Base-by-base conservation (phyloP, 2,329 filamentous ascomycete species). In the Paraconiothyrium sp. region DNA sequence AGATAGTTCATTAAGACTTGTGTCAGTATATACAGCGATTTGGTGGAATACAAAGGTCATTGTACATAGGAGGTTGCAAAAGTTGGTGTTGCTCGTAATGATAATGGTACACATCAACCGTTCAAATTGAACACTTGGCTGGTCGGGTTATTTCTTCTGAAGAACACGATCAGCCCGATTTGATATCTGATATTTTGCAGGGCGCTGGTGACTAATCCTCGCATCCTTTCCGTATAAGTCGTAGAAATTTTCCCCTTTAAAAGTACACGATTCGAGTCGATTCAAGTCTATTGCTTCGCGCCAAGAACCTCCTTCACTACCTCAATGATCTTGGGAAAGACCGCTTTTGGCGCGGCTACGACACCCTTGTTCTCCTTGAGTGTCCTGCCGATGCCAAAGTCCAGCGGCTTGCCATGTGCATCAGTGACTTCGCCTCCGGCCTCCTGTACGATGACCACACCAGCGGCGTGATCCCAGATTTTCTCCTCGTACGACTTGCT, bases 391-490 rank as follows among this genome's bases (percentile, higher is more conserved):
- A 89, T 86, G 72, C 89, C 88, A 79, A 99, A 99, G 79, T 99
- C 91, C 61, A 99, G 84, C 63, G 88, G 85, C 76, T 92, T 92
- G 71, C 96, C 95, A 64, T 90, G 85, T 44, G 93, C 90, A 80
- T 99, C 96, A 1, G 93, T 96, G 57, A 99, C 94, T 73, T 91
- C 84, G 52, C 95, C 96, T 55, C 95, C 95, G 2, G 95, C 93
- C 81, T 99, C 96, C 60, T 94, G 86, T 44, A 98, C 95, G 68
- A 99, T 94, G 61, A 99, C 82, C 73, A 97, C 94, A 44, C 95
- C 95, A 13, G 94, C 95, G 20, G 95, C 95, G 79, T 99, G 95
- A 77, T 99, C 95, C 95, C 95, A 99, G 70, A 99, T 99, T 88
- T 99, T 99, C 85, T 99, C 95, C 78, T 97, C 89, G 82, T 99